Percentiles rank a stretch among this genome's conserved stretches.
Conservation (phyloP, 176 grass and related monocot species). For the Stipa capillata region DNA sequence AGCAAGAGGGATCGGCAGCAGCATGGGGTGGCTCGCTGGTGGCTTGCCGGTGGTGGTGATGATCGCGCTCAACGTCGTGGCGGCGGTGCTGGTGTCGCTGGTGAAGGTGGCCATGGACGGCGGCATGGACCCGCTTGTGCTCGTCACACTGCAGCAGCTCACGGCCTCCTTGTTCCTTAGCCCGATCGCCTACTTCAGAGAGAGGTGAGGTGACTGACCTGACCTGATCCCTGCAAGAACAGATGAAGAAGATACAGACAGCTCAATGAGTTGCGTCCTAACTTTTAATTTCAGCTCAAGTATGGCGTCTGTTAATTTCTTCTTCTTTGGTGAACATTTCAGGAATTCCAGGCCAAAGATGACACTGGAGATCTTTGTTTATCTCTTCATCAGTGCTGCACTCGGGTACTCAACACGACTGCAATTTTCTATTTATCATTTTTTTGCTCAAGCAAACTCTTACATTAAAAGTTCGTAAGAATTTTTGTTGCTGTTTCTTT, state of each 20-base stretch:
- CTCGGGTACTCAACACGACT: slow-evolving; percentile 42
- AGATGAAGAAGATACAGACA: background rate
- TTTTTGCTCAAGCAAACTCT: background rate
- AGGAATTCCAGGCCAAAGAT: slow-evolving; percentile 88
- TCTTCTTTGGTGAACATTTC: background rate
- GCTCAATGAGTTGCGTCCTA: background rate
- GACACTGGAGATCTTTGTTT: slow-evolving; percentile 59
- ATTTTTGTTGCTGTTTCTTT: background rate
- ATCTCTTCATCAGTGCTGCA: slow-evolving; percentile 65
- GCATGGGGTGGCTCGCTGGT: slow-evolving; percentile 21
- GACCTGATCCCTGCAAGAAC: background rate
- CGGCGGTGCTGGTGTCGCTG: slow-evolving; percentile 55
- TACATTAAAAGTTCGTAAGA: background rate
- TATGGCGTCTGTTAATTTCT: background rate
- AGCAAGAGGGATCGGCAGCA: background rate
- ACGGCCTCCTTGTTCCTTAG: slow-evolving; percentile 52
- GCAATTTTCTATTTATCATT: background rate
- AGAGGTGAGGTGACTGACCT: slow-evolving; percentile 34
- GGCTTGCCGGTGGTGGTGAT: slow-evolving; percentile 41
- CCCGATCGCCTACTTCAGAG: slow-evolving; percentile 56
- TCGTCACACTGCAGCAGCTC: slow-evolving; percentile 73
- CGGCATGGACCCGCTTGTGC: slow-evolving; percentile 64
- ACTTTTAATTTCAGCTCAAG: background rate
- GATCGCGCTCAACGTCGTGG: slow-evolving; percentile 38
- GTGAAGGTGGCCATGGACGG: slow-evolving; percentile 62